phyloP scores from a whole-genome alignment of 331 rosid genomes.

The Acacia concinna region DNA sequence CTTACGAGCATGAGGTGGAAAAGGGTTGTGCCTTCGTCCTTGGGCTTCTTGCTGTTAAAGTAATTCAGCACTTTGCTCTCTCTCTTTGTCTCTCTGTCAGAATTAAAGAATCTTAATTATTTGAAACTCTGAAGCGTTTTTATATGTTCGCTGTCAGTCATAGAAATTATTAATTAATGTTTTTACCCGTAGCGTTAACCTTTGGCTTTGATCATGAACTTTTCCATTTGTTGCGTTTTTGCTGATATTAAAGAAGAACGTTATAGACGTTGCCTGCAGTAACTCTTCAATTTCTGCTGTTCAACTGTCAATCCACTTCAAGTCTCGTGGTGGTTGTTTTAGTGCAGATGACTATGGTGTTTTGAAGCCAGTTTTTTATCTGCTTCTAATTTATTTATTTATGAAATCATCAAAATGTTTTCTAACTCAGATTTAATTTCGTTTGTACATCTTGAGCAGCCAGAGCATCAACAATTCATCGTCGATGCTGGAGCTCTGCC shows the following conservation, averaged over 20 bases:
- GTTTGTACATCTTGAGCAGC: slow-evolving; percentile 49
- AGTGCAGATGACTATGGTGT: background rate
- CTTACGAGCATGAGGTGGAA: slow-evolving; percentile 41
- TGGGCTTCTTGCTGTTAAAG: slow-evolving; percentile 54
- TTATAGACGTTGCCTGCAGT: background rate
- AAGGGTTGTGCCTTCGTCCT: slow-evolving; percentile 42
- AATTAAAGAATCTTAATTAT: background rate
- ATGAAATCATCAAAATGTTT: background rate
- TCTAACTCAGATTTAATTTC: background rate
- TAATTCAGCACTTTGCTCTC: slow-evolving; percentile 22
- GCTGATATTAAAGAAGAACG: background rate
- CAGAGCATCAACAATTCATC: slow-evolving; percentile 79
- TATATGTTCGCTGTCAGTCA: background rate
- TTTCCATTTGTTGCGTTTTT: background rate
- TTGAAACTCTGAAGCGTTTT: background rate
- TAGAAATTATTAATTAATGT: background rate
- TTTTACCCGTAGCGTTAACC: background rate
- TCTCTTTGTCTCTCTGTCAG: background rate
- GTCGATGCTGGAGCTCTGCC: slow-evolving; percentile 76
- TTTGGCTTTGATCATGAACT: background rate
- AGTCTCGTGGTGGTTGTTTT: background rate
- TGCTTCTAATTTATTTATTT: background rate
- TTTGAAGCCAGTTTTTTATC: background rate
- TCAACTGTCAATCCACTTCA: background rate
- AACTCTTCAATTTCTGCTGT: background rate